Percentiles rank a stretch among this genome's conserved stretches.
phyloP scores from a whole-genome alignment of 2,329 filamentous ascomycete species.

The Xylogone sp. region DNA sequence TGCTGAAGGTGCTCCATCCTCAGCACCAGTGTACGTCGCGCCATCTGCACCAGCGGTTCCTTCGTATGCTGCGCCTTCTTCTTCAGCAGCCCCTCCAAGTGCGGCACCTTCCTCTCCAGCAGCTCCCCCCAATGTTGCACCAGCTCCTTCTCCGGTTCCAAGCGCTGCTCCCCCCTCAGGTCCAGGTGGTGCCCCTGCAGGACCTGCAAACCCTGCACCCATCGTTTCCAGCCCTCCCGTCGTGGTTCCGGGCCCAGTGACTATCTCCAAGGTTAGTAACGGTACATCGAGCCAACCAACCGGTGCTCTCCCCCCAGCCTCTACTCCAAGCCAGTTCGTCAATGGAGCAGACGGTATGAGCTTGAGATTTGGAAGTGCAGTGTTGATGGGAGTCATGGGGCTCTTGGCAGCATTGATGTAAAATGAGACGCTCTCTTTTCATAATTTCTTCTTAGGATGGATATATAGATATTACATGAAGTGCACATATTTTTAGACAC shows the following conservation, averaged over 20 bases:
- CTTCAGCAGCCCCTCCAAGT: too few species aligned
- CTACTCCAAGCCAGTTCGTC: background rate
- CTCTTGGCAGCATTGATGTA: background rate
- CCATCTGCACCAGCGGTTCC: slow-evolving; percentile 11
- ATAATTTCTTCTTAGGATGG: too few species aligned
- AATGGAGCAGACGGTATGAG: background rate
- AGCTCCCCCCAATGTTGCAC: too few species aligned
- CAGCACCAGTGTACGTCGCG: slow-evolving; percentile 7
- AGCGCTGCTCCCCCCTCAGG: background rate
- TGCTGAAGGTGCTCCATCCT: background rate
- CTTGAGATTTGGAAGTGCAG: background rate
- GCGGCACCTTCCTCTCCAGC: slow-evolving; percentile 6
- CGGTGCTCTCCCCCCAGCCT: background rate
- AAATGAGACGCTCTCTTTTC: background rate
- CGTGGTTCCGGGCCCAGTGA: background rate
- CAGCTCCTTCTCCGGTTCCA: too few species aligned
- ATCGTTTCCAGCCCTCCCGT: background rate
- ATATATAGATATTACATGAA: too few species aligned
- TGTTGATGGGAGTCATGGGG: background rate
- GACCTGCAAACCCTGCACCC: background rate
- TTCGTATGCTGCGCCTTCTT: slow-evolving; percentile 15
- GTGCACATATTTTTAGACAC: too few species aligned
- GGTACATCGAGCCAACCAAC: background rate
- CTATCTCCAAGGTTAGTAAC: background rate
- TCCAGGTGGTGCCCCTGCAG: background rate